These are phyloP conservation scores for Sphagnum contortum DNA, from an alignment of 225 moss, liverwort and hornwort genomes.

Conservation along the genomic window DNA sequence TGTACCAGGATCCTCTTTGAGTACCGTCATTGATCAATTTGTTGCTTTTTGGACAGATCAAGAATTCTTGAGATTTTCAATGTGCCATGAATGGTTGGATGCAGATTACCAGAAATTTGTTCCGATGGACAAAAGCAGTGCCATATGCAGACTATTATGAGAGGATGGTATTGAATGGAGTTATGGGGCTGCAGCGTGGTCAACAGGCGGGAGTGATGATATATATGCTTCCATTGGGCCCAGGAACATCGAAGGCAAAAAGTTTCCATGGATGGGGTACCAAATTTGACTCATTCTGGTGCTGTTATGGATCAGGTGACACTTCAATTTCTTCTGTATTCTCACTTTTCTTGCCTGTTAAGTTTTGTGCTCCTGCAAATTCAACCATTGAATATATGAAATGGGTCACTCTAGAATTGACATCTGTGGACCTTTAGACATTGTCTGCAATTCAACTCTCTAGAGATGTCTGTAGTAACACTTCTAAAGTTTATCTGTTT, in stretches of 20 bases:
- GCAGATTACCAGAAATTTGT: conserved; percentile 85
- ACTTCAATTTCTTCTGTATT: neutral
- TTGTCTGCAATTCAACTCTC: no score
- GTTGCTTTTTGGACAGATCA: neutral
- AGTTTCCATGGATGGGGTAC: conserved; percentile 98
- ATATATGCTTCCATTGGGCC: conserved; percentile 89
- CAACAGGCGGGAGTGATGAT: conserved; percentile 94
- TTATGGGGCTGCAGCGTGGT: conserved; percentile 81
- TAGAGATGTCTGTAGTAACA: no score
- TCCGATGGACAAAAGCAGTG: conserved; percentile 78
- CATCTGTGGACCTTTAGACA: no score
- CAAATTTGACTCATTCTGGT: conserved; percentile 88
- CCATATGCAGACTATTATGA: conserved; percentile 87
- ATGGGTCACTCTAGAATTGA: no score
- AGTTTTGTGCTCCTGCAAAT: no score
- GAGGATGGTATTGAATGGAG: conserved; percentile 70
- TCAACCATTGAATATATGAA: no score
- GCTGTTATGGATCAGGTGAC: conserved; percentile 93
- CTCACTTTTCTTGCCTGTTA: no score
- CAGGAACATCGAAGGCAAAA: conserved; percentile 72
- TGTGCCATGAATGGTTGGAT: neutral
- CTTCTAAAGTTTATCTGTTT: no score
- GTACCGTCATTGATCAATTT: neutral
- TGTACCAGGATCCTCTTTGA: no score
- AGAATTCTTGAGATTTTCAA: no score